Evolutionary conservation across 2,329 filamentous ascomycete species (phyloP).

Genomic region (Monilinia polystroma): DNA sequence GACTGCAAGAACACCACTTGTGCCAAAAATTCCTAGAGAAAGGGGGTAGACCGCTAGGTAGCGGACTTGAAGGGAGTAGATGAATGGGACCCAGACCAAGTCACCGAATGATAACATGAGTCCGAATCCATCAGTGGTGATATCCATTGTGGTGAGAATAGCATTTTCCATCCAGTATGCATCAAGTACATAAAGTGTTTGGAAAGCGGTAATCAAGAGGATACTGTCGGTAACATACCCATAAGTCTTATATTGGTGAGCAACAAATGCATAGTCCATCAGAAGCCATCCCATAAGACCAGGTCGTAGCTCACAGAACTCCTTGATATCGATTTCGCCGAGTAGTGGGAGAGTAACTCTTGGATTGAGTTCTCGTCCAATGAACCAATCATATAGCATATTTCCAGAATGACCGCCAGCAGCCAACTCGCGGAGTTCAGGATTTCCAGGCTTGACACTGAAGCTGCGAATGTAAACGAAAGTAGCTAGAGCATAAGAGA

Average conservation of each 20-base stretch:
- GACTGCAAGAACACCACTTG: conserved; percentile 63
- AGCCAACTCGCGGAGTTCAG: conserved; percentile 72
- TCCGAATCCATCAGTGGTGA: conserved; percentile 89
- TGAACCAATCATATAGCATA: conserved; percentile 92
- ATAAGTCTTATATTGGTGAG: conserved; percentile 82
- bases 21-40: conserved; percentile 67
- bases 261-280: conserved; percentile 78
- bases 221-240: conserved; percentile 86
- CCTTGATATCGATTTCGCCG: conserved; percentile 86
- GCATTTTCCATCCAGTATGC: conserved; percentile 83
- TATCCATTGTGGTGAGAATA: conserved; percentile 90
- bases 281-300: conserved; percentile 88
- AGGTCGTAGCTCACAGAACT: conserved; percentile 86
- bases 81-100: conserved; percentile 87
- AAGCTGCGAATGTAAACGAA: conserved; percentile 85
- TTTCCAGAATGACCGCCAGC: conserved; percentile 81
- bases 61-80: conserved; percentile 79
- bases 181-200: conserved; percentile 81
- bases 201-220: conserved; percentile 71
- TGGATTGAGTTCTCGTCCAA: conserved; percentile 92
- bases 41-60: conserved; percentile 83
- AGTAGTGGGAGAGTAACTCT: conserved; percentile 75
- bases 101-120: conserved; percentile 95
- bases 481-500: conserved; percentile 69
- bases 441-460: conserved; percentile 72